Evolutionary conservation across 345 rosid genomes (phyloP), one percentile per base, ranked within the genome.

Genomic region (Citrus reticulata): DNA sequence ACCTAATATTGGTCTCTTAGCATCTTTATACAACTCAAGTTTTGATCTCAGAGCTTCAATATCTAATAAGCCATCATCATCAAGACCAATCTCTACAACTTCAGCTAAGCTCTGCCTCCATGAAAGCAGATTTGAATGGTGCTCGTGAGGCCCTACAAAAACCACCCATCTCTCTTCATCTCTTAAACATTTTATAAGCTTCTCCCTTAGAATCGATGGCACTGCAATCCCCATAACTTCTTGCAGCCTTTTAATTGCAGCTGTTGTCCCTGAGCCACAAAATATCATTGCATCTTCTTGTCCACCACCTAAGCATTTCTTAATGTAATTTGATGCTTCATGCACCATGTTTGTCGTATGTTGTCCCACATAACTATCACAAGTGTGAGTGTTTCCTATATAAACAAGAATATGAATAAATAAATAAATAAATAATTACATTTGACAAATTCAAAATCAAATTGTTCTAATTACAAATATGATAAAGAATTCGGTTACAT

Each of bases 71-170:
- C 89, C 95, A 57, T 83, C 34, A 1, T 62, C 78, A 51, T 88
- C 85, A 10, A 88, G 32, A 14, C 88, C 88, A 57, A 91, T 84
- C 82, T 91, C 90, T 4, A 91, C 63, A 7, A 91, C 93, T 79
- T 91, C 85, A 1, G 91, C 92, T 1, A 88, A 71, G 81, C 93
- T 87, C 63, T 89, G 90, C 34, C 95, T 63, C 95, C 95, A 91
- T 0, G 93, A 87, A 58, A 91, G 89, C 46, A 91, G 74, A 79
- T 91, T 91, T 0, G 93, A 91, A 63, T 91, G 95, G 80, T 91
- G 95, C 83, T 91, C 95, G 9, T 85, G 83, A 0, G 95, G 95
- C 2, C 95, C 95, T 0, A 88, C 80, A 35, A 91, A 87, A 2
- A 89, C 95, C 0, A 88, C 82, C 95, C 91, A 91, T 57, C 91